These are phyloP conservation scores for Penicilliopsis zonata DNA, from an alignment of 495 filamentous ascomycete species.

Conservation along the genomic window DNA sequence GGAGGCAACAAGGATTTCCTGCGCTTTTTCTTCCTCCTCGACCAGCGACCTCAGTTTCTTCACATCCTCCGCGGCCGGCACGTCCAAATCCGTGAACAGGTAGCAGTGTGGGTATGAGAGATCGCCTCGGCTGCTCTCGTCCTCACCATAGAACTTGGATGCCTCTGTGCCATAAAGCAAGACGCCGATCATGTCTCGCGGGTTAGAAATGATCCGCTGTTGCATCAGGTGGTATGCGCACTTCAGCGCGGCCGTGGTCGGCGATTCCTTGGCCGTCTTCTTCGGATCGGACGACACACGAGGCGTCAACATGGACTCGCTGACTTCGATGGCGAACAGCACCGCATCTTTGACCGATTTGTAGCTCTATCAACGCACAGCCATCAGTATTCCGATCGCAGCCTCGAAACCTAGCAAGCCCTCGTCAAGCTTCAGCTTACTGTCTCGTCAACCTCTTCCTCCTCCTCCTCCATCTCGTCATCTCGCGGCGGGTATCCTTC, in stretches of 20 bases:
- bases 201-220: constrained; percentile 93
- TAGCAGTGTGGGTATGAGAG: constrained; percentile 85
- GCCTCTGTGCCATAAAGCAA: constrained; percentile 86
- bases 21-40: constrained; percentile 56
- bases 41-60: constrained; percentile 62
- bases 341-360: constrained; percentile 91
- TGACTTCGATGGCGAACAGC: constrained; percentile 92
- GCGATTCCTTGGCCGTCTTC: constrained; percentile 60
- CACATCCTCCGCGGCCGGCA: constrained; percentile 79
- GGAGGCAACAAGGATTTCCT: constrained; percentile 54
- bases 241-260: constrained; percentile 74
- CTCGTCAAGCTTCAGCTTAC: no score
- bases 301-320: constrained; percentile 69
- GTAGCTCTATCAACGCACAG: constrained; percentile 50
- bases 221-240: constrained; percentile 94
- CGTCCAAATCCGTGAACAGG: constrained; percentile 75
- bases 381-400: neutral
- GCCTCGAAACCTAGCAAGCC: no score
- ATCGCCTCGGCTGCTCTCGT: constrained; percentile 44
- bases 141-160: constrained; percentile 67
- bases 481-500: constrained; percentile 28
- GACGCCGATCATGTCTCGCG: constrained; percentile 95
- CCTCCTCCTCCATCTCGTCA: constrained; percentile 49
- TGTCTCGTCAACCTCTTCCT: constrained; percentile 61
- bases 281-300: constrained; percentile 54